Percentiles rank a stretch among this genome's conserved stretches.
Evolutionary conservation across 2,329 filamentous ascomycete genomes (phyloP).

Genomic region (Fusarium sp.): DNA sequence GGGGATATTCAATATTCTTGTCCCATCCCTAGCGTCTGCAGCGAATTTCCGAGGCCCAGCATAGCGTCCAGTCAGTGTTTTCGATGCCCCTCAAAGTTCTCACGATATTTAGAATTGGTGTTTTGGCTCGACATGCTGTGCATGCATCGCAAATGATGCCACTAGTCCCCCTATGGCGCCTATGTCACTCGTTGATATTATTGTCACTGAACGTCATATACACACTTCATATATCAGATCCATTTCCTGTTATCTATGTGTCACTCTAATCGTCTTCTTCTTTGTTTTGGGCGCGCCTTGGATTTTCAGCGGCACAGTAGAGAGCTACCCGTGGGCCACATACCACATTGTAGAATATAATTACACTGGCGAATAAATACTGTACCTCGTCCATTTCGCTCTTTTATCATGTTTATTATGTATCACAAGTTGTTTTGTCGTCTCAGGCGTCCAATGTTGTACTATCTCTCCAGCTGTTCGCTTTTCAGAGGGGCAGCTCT

Average conservation of each 20-base stretch:
- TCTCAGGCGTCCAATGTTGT: not conserved
- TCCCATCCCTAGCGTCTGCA: not conserved
- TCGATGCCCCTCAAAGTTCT: accelerated
- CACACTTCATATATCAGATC: accelerated
- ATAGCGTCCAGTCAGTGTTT: accelerated
- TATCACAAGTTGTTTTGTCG: too few relatives aligned
- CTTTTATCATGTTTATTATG: not conserved
- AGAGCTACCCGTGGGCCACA: not conserved
- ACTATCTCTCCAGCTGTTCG: not conserved
- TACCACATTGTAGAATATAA: not conserved
- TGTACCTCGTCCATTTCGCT: not conserved
- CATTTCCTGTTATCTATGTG: accelerated
- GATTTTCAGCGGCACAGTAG: not conserved
- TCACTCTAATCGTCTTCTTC: accelerated
- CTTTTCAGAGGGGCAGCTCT: not conserved
- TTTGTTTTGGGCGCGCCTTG: not conserved
- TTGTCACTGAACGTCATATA: accelerated
- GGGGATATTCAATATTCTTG: not conserved
- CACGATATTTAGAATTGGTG: not conserved
- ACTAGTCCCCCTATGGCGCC: not conserved
- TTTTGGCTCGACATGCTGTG: not conserved
- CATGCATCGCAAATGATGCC: not conserved
- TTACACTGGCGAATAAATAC: not conserved
- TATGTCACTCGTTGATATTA: not conserved
- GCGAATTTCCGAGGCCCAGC: accelerated